phyloP scores from a whole-genome alignment of 2,329 filamentous ascomycete genomes.

The Botrytis deweyae region DNA sequence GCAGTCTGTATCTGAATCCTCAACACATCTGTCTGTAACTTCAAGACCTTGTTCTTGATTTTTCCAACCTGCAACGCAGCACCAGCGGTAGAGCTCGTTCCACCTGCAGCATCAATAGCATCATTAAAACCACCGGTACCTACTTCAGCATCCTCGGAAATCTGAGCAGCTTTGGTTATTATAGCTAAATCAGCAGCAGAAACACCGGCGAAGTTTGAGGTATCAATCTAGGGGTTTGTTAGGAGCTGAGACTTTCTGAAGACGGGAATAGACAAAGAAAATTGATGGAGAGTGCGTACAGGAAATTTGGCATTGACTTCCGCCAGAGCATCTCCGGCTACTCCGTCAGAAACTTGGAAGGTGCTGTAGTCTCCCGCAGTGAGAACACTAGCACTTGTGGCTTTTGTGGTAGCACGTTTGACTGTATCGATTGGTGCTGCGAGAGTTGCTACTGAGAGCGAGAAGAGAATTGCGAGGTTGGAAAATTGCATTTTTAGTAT shows the following conservation, averaged over 20 bases:
- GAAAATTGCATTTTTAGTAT: not conserved
- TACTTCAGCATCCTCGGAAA: conserved; percentile 55
- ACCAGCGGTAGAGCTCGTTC: not conserved
- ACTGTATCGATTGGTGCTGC: not conserved
- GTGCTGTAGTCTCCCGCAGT: not conserved
- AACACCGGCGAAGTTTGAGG: conserved; percentile 48
- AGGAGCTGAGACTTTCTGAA: not conserved
- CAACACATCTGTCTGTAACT: not conserved
- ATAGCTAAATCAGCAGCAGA: conserved; percentile 37
- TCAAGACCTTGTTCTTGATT: not conserved
- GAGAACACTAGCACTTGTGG: not conserved
- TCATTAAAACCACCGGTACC: conserved; percentile 33
- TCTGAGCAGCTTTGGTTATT: conserved; percentile 45
- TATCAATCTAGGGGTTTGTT: conserved; percentile 43
- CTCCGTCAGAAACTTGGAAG: conserved; percentile 47
- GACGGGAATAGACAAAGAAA: not conserved
- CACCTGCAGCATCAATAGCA: not conserved
- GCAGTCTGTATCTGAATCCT: not conserved
- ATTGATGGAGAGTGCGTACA: conserved; percentile 38
- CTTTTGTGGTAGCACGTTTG: not conserved
- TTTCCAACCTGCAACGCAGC: not conserved
- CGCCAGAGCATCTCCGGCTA: conserved; percentile 52
- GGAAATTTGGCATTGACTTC: conserved; percentile 57
- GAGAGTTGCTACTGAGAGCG: not conserved
- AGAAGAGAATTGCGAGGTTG: not conserved